A percentile compares a stretch with the other conserved stretches of the same genome.
These are phyloP conservation scores for Astrocystis sublimbata DNA, from an alignment of 495 filamentous ascomycete genomes.

Conservation along the genomic window DNA sequence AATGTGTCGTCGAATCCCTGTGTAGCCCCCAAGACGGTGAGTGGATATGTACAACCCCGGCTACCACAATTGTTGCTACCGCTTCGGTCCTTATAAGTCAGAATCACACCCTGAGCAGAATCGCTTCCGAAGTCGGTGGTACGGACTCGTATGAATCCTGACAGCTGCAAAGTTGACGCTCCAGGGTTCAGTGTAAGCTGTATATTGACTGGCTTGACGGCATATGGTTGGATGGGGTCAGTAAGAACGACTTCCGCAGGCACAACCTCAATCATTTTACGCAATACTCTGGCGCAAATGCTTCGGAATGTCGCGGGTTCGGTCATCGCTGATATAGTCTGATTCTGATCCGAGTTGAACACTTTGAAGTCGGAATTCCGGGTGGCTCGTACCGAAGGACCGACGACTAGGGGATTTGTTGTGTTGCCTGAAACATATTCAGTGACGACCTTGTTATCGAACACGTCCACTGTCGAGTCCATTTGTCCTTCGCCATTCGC, in stretches of 20 bases:
- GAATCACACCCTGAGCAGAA: conserved; percentile 52
- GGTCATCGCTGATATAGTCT: conserved; percentile 52
- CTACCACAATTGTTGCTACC: conserved; percentile 73
- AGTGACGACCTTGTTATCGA: conserved; percentile 57
- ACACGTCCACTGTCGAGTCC: conserved; percentile 49
- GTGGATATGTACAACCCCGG: conserved; percentile 43
- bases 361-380: conserved; percentile 58
- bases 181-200: conserved; percentile 44
- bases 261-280: conserved; percentile 64
- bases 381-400: conserved; percentile 40
- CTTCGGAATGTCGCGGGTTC: conserved; percentile 43
- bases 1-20: conserved; percentile 62
- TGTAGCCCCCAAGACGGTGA: conserved; percentile 47
- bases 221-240: conserved; percentile 55
- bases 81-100: conserved; percentile 88
- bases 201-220: conserved; percentile 58
- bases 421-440: conserved; percentile 59
- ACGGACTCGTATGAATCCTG: conserved; percentile 46
- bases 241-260: conserved; percentile 54
- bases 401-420: conserved; percentile 54
- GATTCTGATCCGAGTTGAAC: conserved; percentile 58
- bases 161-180: conserved; percentile 39
- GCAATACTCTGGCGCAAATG: conserved; percentile 53
- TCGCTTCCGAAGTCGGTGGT: conserved; percentile 38
- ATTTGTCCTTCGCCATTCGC: conserved; percentile 47